Base-by-base conservation (phyloP, 2,329 filamentous ascomycete genomes). In the Hypocrella siamensis region DNA sequence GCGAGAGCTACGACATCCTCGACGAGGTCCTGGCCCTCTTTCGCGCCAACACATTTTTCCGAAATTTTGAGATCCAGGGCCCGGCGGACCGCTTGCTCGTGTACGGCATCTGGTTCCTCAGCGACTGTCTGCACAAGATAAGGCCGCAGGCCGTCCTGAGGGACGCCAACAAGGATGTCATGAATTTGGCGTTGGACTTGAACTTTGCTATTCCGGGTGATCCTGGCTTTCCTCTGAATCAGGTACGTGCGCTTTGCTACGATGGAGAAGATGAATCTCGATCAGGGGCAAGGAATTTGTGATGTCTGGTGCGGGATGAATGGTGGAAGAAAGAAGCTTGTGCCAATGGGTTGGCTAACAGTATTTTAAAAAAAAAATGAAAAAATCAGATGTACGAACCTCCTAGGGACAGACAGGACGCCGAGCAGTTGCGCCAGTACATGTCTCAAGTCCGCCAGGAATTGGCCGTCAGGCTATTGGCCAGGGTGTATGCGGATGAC, bases 61-160 rank as follows among this genome's bases (percentile, higher is more conserved):
- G 90, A 49, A 98, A 96, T 69, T 98, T 98, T 49, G 90, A 96
- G 67, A 93, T 96, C 63, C 88, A 93, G 60, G 90, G 90, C 11
- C 81, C 84, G 17, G 88, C 90, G 36, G 90, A 98, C 60, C 73
- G 90, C 26, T 75, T 96, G 49, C 69, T 98, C 43, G 86, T 96
- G 49, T 98, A 98, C 61, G 88, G 88, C 40, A 98, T 94, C 54
- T 70, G 93, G 52, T 96, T 88, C 58, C 70, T 96, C 48, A 88
- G 79, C 58, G 86, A 96, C 57, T 86, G 84, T 47, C 62, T 98
- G 52, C 65, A 68, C 47, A 92, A 90, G 68, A 85, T 96, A 51
- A 83, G 78, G 61, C 79, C 84, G 10, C 61, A 56, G 28, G 79
- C 83, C 60, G 60, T 57, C 27, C 60, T 72, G 38, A 68, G 65